Percentiles rank a stretch among this genome's conserved stretches.
Conservation (phyloP, 2,329 filamentous ascomycete genomes). For the Colletotrichum trifolii region DNA sequence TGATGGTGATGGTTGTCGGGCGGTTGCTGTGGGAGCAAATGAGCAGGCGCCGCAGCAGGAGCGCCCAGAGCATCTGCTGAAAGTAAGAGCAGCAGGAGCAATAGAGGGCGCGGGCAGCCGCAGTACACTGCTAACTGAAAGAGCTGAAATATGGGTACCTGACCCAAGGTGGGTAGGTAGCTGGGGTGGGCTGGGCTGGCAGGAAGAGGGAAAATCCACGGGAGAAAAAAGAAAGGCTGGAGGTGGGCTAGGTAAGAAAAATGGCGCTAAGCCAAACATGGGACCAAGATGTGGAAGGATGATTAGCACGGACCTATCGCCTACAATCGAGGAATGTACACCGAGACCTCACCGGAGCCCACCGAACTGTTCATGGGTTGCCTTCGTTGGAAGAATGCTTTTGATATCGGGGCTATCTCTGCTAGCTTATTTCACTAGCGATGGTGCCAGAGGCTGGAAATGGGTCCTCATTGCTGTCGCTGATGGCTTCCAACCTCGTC, state of each 20-base stretch:
- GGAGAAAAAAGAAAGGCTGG: slow-evolving; percentile 25
- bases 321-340: not conserved
- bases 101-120: not conserved
- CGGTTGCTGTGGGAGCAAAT: slow-evolving; percentile 38
- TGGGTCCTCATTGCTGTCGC: slow-evolving; percentile 16
- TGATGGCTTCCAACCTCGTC: slow-evolving; percentile 12
- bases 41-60: slow-evolving; percentile 5
- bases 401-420: slow-evolving; percentile 4
- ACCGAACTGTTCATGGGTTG: not conserved
- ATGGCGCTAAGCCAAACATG: not conserved
- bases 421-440: slow-evolving; percentile 2
- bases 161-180: not conserved
- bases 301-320: not conserved
- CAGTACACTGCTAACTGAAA: not conserved
- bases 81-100: slow-evolving; percentile 6
- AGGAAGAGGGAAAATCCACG: slow-evolving; percentile 16
- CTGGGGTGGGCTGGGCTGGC: slow-evolving; percentile 10
- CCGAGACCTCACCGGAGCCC: slow-evolving; percentile 1
- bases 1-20: slow-evolving; percentile 33
- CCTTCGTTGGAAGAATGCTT: slow-evolving; percentile 2
- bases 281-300: not conserved
- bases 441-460: slow-evolving; percentile 21
- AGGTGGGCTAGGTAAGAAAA: not conserved
- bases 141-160: not conserved
- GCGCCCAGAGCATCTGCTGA: not conserved